Percentiles rank a stretch among this genome's conserved stretches.
phyloP scores from a whole-genome alignment of 2,329 filamentous ascomycete genomes.

The Chaetomiaceae sp. region DNA sequence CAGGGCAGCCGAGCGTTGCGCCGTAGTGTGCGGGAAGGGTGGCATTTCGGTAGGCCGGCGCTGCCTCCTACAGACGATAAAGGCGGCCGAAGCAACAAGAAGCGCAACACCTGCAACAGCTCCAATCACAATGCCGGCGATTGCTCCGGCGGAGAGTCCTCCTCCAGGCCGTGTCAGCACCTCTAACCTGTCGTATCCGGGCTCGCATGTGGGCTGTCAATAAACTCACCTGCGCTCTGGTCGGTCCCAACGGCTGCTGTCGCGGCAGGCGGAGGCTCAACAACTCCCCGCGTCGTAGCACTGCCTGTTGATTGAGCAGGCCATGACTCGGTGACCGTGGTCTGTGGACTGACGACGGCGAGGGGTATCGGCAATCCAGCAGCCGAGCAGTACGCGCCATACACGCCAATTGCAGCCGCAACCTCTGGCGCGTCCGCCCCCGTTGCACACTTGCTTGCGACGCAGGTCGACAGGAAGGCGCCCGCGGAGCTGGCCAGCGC shows the following conservation, averaged over 20 bases:
- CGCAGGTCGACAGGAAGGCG: conserved; percentile 3
- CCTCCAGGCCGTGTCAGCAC: not conserved
- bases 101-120: not conserved
- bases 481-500: not conserved
- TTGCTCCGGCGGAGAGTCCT: conserved; percentile 3
- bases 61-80: not conserved
- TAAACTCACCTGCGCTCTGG: not conserved
- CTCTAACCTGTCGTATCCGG: no score
- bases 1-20: not conserved
- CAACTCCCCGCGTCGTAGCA: not conserved
- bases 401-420: not conserved
- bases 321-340: not conserved
- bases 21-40: not conserved
- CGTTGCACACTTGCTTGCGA: conserved; percentile 4
- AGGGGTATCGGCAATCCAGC: conserved; percentile 3
- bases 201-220: not conserved
- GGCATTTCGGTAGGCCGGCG: not conserved
- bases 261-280: not conserved
- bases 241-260: not conserved
- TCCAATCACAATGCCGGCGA: conserved; percentile 1
- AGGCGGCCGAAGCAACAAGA: not conserved
- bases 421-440: not conserved
- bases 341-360: not conserved
- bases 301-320: not conserved
- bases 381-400: conserved; percentile 2